These are phyloP conservation scores for Avena sativa DNA, from an alignment of 176 grass and related monocot genomes.

Conservation along the genomic window DNA sequence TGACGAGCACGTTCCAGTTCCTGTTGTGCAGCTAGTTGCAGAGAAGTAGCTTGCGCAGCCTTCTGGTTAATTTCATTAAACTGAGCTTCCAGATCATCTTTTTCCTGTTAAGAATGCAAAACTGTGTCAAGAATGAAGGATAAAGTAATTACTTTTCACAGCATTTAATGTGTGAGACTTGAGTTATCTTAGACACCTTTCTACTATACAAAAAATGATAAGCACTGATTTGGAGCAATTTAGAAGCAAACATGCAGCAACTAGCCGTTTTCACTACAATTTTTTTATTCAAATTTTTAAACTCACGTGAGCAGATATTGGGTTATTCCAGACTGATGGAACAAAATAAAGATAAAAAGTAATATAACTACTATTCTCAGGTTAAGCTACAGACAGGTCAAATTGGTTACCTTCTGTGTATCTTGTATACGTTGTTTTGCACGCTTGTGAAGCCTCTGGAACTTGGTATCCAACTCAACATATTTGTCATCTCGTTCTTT, in stretches of 20 bases:
- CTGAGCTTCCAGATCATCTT: constrained; percentile 84
- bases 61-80: constrained; percentile 80
- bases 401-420: constrained; percentile 82
- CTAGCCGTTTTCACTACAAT: neutral
- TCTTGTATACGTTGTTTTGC: constrained; percentile 97
- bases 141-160: constrained; percentile 21
- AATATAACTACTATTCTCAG: constrained; percentile 18
- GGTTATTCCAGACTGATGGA: constrained; percentile 6
- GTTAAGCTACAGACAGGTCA: constrained; percentile 23
- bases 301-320: neutral
- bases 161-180: constrained; percentile 7
- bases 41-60: constrained; percentile 69
- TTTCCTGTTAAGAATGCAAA: constrained; percentile 73
- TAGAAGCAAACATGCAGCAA: constrained; percentile 31
- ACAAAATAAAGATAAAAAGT: neutral
- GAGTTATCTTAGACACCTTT: neutral
- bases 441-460: constrained; percentile 98
- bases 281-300: constrained; percentile 19
- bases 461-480: constrained; percentile 85
- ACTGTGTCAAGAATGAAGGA: neutral
- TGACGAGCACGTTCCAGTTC: constrained; percentile 87
- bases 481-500: constrained; percentile 96
- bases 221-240: constrained; percentile 8
- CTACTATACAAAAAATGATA: neutral
- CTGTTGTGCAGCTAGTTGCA: constrained; percentile 72